These are phyloP conservation scores for Dissophora globulifera DNA, from an alignment of 192 early-diverging fungal genomes.

Conservation along the genomic window DNA sequence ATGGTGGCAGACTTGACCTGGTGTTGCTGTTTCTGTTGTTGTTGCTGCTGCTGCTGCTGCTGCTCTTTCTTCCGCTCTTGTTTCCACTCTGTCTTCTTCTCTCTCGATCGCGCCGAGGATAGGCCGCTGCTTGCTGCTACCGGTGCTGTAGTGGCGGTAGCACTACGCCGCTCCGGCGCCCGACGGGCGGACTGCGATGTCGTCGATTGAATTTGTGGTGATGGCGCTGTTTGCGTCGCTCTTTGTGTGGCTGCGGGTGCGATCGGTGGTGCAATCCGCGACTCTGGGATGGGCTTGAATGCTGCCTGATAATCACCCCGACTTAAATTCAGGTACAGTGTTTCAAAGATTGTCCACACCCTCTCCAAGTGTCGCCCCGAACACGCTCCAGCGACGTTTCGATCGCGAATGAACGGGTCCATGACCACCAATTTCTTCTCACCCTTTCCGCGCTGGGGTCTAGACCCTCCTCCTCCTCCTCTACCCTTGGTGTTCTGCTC, in stretches of 20 bases:
- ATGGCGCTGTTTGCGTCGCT: not conserved
- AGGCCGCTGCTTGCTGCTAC: no score
- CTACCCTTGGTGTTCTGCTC: slow-evolving; percentile 5
- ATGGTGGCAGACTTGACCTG: no score
- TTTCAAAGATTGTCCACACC: slow-evolving; percentile 39
- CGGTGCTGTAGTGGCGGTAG: not conserved
- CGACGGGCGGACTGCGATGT: no score
- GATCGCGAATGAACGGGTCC: slow-evolving; percentile 46
- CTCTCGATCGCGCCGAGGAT: slow-evolving; percentile 5
- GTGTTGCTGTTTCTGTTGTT: not conserved
- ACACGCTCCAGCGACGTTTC: slow-evolving; percentile 35
- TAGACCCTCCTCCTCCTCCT: not conserved
- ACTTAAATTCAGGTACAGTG: slow-evolving; percentile 25
- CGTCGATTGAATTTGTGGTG: no score
- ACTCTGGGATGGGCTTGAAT: slow-evolving; percentile 11
- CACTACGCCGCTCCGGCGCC: no score
- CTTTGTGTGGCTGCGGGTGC: not conserved
- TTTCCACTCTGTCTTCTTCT: slow-evolving; percentile 17
- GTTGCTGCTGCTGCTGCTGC: not conserved
- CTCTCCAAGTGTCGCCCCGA: slow-evolving; percentile 5
- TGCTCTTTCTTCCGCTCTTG: slow-evolving; percentile 13
- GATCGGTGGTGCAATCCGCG: not conserved
- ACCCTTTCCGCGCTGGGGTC: slow-evolving; percentile 7
- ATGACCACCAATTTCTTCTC: slow-evolving; percentile 44
- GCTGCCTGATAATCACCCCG: slow-evolving; percentile 23